Percentiles rank a stretch among this genome's conserved stretches.
These are phyloP conservation scores for Calonectria pseudoreteaudii DNA, from an alignment of 2,329 filamentous ascomycete genomes.

Conservation along the genomic window DNA sequence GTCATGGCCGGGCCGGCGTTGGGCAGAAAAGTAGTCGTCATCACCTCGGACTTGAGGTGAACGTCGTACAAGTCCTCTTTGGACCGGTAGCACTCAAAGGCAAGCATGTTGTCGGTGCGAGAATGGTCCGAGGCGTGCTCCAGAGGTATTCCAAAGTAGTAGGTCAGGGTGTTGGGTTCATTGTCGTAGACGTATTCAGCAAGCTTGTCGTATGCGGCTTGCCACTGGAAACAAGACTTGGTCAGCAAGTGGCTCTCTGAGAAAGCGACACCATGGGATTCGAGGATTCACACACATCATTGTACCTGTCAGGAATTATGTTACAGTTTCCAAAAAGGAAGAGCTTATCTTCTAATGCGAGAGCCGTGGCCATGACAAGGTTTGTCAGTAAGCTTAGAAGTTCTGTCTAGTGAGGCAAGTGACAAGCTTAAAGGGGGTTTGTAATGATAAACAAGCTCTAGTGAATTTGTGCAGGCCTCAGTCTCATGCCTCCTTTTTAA, in stretches of 20 bases:
- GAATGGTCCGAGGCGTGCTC: slow-evolving; percentile 35
- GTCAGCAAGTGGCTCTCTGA: background rate
- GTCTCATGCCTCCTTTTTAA: background rate
- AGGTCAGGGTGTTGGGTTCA: slow-evolving; percentile 52
- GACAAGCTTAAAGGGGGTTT: background rate
- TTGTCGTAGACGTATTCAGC: slow-evolving; percentile 48
- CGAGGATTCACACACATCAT: slow-evolving; percentile 38
- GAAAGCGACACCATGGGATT: background rate
- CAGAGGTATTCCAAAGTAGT: slow-evolving; percentile 56
- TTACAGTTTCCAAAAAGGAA: slow-evolving; percentile 48
- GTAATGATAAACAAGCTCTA: background rate
- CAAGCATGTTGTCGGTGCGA: slow-evolving; percentile 38
- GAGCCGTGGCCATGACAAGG: background rate
- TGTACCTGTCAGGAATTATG: slow-evolving; percentile 50
- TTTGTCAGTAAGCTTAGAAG: background rate
- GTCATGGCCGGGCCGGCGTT: slow-evolving; percentile 35
- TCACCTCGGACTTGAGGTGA: slow-evolving; percentile 36
- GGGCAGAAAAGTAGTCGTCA: slow-evolving; percentile 35
- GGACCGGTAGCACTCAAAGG: slow-evolving; percentile 37
- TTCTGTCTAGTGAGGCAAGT: background rate
- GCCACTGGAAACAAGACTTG: slow-evolving; percentile 46
- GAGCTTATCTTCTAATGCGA: slow-evolving; percentile 28
- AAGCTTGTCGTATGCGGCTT: slow-evolving; percentile 54
- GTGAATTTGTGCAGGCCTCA: no score
- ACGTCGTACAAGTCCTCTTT: slow-evolving; percentile 38